Conservation (phyloP, 1,284 basidiomycete genomes). For the Sanghuangporus weigelae region DNA sequence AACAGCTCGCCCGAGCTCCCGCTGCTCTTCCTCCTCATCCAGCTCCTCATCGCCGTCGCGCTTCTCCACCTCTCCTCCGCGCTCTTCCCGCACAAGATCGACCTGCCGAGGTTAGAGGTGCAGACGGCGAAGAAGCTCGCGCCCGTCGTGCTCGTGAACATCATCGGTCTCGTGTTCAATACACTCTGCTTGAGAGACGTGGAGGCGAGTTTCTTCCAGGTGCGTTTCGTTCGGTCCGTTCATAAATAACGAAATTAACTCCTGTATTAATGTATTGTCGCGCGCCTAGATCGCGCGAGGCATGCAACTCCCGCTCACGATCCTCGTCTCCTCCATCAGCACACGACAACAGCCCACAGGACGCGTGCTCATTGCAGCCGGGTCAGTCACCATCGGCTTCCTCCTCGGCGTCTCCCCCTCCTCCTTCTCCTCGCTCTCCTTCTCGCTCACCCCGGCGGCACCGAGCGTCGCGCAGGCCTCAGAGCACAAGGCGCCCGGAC, state of each 20-base stretch:
- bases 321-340: constrained; percentile 51
- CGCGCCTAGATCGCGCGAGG: constrained; percentile 67
- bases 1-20: constrained; percentile 63
- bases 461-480: constrained; percentile 14
- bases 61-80: constrained; percentile 50
- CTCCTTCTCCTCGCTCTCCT: constrained; percentile 21
- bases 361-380: constrained; percentile 48
- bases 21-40: constrained; percentile 62
- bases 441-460: constrained; percentile 22
- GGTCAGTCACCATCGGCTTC: constrained; percentile 56
- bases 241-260: neutral
- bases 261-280: neutral
- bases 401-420: constrained; percentile 57
- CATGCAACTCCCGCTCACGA: constrained; percentile 72
- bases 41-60: constrained; percentile 62
- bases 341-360: constrained; percentile 42
- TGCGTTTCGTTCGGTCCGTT: constrained; percentile 22
- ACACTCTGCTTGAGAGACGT: constrained; percentile 70
- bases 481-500: constrained; percentile 38
- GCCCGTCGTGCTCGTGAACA: constrained; percentile 62
- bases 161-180: constrained; percentile 71
- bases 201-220: constrained; percentile 76
- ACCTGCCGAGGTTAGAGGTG: constrained; percentile 50
- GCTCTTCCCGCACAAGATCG: constrained; percentile 38
- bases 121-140: constrained; percentile 50